phyloP scores from a whole-genome alignment of 257 asterid species.

The Datura wrightii region DNA sequence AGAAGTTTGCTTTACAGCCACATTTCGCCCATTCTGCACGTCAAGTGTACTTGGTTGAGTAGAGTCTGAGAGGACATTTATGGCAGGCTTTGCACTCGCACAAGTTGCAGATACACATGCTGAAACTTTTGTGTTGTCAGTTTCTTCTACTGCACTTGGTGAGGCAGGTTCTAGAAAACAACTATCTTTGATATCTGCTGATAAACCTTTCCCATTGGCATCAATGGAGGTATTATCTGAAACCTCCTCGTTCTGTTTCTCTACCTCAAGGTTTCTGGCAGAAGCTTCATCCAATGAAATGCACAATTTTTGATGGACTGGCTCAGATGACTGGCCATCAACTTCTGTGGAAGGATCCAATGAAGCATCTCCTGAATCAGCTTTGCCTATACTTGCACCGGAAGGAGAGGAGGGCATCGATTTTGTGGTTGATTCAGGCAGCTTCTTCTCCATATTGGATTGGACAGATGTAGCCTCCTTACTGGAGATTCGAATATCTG shows the following conservation, averaged over 20 bases:
- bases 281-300: slow-evolving; percentile 26
- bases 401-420: slow-evolving; percentile 13
- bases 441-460: slow-evolving; percentile 18
- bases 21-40: slow-evolving; percentile 11
- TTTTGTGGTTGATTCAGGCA: neutral
- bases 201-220: slow-evolving; percentile 26
- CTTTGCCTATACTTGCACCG: neutral
- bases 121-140: neutral
- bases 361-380: slow-evolving; percentile 21
- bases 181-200: neutral
- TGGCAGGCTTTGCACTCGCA: slow-evolving; percentile 22
- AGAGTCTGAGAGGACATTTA: slow-evolving; percentile 1
- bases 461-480: slow-evolving; percentile 22
- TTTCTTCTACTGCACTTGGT: slow-evolving; percentile 11
- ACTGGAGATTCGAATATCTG: neutral
- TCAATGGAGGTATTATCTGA: slow-evolving; percentile 16
- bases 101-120: slow-evolving; percentile 24
- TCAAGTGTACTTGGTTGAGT: slow-evolving; percentile 4
- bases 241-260: slow-evolving; percentile 25
- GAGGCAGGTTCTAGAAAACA: slow-evolving; percentile 20
- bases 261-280: slow-evolving; percentile 21
- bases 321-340: slow-evolving; percentile 26
- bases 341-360: slow-evolving; percentile 24
- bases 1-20: neutral
- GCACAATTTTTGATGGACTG: neutral